phyloP scores from a whole-genome alignment of 106 monocot genomes.

The Acanthochlamys bracteata region DNA sequence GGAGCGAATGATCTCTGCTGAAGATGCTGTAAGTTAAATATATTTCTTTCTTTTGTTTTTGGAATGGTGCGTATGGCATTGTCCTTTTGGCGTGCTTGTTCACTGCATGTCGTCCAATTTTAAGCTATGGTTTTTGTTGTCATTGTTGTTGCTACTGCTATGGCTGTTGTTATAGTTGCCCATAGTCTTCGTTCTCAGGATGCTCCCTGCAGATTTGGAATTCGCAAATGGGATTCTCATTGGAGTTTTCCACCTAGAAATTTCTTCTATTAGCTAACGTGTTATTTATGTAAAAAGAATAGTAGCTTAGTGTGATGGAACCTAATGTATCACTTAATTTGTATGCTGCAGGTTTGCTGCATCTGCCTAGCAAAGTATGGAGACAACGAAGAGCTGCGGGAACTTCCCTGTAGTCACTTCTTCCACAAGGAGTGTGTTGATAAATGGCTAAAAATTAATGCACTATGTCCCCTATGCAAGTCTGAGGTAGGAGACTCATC shows the following conservation, averaged over 20 bases:
- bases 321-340: background rate
- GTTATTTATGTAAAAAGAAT: background rate
- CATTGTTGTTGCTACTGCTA: no score
- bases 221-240: no score
- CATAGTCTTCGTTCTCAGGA: no score
- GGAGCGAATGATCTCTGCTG: slow-evolving; percentile 46
- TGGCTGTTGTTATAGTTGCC: no score
- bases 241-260: no score
- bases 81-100: no score
- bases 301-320: background rate
- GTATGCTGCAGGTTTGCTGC: slow-evolving; percentile 39
- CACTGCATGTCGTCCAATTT: no score
- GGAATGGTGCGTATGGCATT: background rate
- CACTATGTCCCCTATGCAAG: slow-evolving; percentile 59
- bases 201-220: no score
- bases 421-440: slow-evolving; percentile 58
- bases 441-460: slow-evolving; percentile 68
- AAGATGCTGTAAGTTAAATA: slow-evolving; percentile 54
- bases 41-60: background rate
- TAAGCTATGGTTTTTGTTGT: no score
- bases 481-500: slow-evolving; percentile 18
- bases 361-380: slow-evolving; percentile 52
- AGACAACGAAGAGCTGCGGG: slow-evolving; percentile 50
- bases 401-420: slow-evolving; percentile 46
- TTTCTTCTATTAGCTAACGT: no score